Base-by-base conservation (phyloP, 2,329 filamentous ascomycete species). In the Microdochium trichocladiopsis region DNA sequence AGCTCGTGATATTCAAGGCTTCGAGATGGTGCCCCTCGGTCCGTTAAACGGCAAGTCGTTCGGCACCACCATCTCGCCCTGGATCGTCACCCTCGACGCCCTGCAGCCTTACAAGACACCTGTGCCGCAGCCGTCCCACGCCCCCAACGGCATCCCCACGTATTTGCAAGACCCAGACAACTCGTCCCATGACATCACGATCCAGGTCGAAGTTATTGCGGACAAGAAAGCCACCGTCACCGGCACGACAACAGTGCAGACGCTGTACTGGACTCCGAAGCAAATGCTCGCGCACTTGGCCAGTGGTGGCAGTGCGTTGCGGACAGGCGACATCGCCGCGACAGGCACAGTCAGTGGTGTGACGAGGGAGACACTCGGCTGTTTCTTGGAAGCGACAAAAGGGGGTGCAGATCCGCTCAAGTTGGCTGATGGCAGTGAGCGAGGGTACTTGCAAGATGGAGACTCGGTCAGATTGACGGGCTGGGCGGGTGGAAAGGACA, bases 21-120 rank as follows among this genome's bases (percentile, higher is more conserved):
- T 80, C 22, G 83, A 86, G 57, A 84, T 85, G 80, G 69, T 69
- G 2, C 81, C 81, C 0, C 65, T 85, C 0, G 82, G 82, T 0
- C 83, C 83, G 0, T 73, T 85, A 50, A 82, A 84, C 50, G 74
- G 76, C 2, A 87, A 86, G 62, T 77, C 74, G 28, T 83, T 84
- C 45, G 75, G 73, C 6, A 86, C 81, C 0, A 75, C 72, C 1
- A 77, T 86, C 22, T 80, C 77, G 0, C 80, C 83, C 0, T 86
- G 83, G 83, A 68, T 86, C 12, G 64, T 86, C 3, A 82, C 80
- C 0, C 66, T 80, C 1, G 81, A 84, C 33, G 82, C 83, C 0
- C 61, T 86, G n/a, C 70, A 79, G 4, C 74, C 83, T 24, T 80
- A 45, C 41, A 45, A 45, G 41, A 18, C 41, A 84, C 48, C 79